Evolutionary conservation across 768 basidiomycete species (phyloP), one percentile per base, ranked within the genome.

Genomic region (Boletus sp.): DNA sequence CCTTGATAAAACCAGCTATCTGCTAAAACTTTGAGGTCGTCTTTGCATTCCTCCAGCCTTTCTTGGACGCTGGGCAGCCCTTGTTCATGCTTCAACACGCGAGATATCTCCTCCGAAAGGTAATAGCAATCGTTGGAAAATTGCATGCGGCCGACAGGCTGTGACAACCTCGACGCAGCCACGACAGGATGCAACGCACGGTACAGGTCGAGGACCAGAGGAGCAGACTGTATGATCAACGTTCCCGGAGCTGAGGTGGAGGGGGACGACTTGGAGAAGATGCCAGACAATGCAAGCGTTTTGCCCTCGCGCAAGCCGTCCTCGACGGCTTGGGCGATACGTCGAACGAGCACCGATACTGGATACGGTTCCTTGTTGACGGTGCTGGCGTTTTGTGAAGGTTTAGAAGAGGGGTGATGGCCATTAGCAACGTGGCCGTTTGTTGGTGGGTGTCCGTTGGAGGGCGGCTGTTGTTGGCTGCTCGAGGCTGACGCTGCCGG

Each of bases 61-160:
- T 78, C 82, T 61, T 75, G 76, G 29, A 80, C 70, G 32, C 62
- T 58, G 10, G 57, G 44, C 2, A 61, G 56, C 8, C 55, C 68
- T 30, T 75, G 75, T 55, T 75, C 76, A 10, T 47, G 30, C 18
- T 59, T 59, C 47, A 62, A 30, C 7, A 73, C 15, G 12, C 65
- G 64, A 18, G 18, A 30, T 0, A 87, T 68, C 62, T 87, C 81
- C 20, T 73, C 71, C 32, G 77, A 78, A 29, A 95, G 78, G 67
- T 87, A 91, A 20, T 81, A 64, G 61, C 86, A 92, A 59, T 95
- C 89, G 68, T 97, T 97, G 17, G 90, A 85, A 67, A 89, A 89
- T 48, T 83, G 82, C 80, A 96, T 86, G 1, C 80, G 76, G 29
- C 77, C 72, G 18, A 82, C 83, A 10, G 86, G 75, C 0, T 79